Evolutionary conservation across 345 rosid species (phyloP).

Genomic region (Eucalyptus tenuipes): DNA sequence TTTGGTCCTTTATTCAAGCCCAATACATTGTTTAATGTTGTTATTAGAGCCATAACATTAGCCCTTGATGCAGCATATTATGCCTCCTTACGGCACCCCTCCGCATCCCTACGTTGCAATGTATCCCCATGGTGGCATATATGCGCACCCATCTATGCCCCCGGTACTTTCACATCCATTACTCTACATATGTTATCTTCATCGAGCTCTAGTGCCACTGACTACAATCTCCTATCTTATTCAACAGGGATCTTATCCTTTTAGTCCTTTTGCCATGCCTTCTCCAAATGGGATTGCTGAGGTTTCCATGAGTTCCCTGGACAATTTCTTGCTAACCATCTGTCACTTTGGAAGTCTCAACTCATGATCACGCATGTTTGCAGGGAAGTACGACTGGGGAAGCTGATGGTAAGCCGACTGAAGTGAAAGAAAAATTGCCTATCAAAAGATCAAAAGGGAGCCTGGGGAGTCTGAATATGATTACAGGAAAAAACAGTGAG

Average conservation of each 20-base stretch:
- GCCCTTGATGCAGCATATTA: conserved; percentile 58
- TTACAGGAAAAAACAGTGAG: conserved; percentile 72
- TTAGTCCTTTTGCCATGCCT: conserved; percentile 92
- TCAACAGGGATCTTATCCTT: conserved; percentile 86
- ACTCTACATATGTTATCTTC: neutral
- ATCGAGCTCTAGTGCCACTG: neutral
- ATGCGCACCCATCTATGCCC: conserved; percentile 90
- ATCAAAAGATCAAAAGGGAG: conserved; percentile 98
- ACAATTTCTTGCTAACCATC: neutral
- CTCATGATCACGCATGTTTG: neutral
- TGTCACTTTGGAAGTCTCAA: neutral
- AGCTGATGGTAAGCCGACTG: conserved; percentile 69
- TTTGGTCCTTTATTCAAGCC: neutral
- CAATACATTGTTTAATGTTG: neutral
- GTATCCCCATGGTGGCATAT: conserved; percentile 98
- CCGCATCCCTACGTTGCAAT: conserved; percentile 97
- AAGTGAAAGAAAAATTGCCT: conserved; percentile 86
- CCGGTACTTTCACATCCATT: conserved; percentile 41
- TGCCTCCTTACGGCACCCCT: conserved; percentile 98
- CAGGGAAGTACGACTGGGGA: conserved; percentile 85
- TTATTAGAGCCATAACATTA: neutral
- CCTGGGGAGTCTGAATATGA: conserved; percentile 91
- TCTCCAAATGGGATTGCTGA: conserved; percentile 88
- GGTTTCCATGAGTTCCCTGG: conserved; percentile 50
- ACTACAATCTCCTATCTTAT: neutral